Percentiles rank a stretch among this genome's conserved stretches.
These are phyloP conservation scores for Nymphaea colorata DNA, from an alignment of 164 flowering plant species.

Conservation along the genomic window DNA sequence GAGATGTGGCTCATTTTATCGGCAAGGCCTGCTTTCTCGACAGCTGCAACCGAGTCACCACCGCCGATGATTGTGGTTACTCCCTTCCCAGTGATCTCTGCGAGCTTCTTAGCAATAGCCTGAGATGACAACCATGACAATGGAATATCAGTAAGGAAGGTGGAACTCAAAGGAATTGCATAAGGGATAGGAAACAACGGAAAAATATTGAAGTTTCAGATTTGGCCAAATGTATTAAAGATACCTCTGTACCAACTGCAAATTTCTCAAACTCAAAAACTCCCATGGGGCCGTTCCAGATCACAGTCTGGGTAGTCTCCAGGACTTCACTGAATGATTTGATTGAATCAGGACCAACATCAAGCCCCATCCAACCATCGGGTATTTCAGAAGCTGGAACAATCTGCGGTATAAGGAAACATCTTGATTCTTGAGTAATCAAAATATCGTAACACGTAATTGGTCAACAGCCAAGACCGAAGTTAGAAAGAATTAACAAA, in stretches of 20 bases:
- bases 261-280: conserved; percentile 74
- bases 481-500: too few relatives aligned
- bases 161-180: too few relatives aligned
- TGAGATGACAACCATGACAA: conserved; percentile 4
- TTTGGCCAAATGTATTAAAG: background rate
- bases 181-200: too few relatives aligned
- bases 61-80: conserved; percentile 80
- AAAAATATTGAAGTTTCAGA: too few relatives aligned
- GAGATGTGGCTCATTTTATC: conserved; percentile 78
- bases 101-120: conserved; percentile 67
- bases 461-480: too few relatives aligned
- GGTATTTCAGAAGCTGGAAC: conserved; percentile 71
- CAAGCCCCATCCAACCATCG: conserved; percentile 91
- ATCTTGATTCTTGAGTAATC: too few relatives aligned
- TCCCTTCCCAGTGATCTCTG: conserved; percentile 55
- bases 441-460: too few relatives aligned
- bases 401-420: conserved; percentile 20
- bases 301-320: conserved; percentile 64
- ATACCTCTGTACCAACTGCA: conserved; percentile 71
- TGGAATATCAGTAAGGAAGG: too few relatives aligned
- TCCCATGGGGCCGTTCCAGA: conserved; percentile 94
- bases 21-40: conserved; percentile 70
- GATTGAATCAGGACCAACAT: conserved; percentile 74
- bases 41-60: conserved; percentile 78
- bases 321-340: conserved; percentile 58